Base-by-base conservation (phyloP, 1,139 yeast species). In the Candida buenavistaensis region DNA sequence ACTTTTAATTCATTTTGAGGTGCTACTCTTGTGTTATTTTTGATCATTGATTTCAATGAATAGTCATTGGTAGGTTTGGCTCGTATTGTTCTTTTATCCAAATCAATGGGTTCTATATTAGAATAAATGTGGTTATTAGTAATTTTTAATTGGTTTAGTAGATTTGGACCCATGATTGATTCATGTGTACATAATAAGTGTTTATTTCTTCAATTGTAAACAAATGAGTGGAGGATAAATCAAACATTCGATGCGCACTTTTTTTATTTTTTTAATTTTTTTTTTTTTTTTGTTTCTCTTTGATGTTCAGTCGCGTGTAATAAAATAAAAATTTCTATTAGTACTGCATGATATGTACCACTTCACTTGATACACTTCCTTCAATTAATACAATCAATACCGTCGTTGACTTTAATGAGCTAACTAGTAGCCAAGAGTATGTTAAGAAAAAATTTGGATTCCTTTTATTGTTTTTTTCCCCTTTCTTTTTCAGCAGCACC, bases 111-210 rank as follows among this genome's bases (percentile, higher is more conserved):
- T 8, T 39, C 39, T 8, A 53, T 42, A 34, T 56, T 45, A 15
- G 60, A 52, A 33, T 55, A 56, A 24, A 50, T 39, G 39, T 50
- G 53, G 40, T 58, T 57, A 40, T 58, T 52, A 15, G 61, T 48
- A 27, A 59, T 58, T 44, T 50, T 50, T 31, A 59, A 43, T 44
- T 51, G 62, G 38, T 57, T 50, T 35, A 59, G 46, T 36, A 57
- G 51, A 34, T 53, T 46, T 46, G 44, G 56, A 36, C 47, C 46
- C 50, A 46, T 46, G 12, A 16, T 26, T 23, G 22, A 22, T 22
- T 14, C 26, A 13, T 7, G 9, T 12, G 6, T 24, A 14, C 3
- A 9, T 4, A 11, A 11, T 9, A 9, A 20, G 4, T 20, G 22
- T 20, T 20, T 9, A 20, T 20, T 4, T n/a, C n/a, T n/a, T n/a